Percentiles rank a stretch among this genome's conserved stretches.
These are phyloP conservation scores for Paecilomyces niveus DNA, from an alignment of 2,329 filamentous ascomycete species.

Conservation along the genomic window DNA sequence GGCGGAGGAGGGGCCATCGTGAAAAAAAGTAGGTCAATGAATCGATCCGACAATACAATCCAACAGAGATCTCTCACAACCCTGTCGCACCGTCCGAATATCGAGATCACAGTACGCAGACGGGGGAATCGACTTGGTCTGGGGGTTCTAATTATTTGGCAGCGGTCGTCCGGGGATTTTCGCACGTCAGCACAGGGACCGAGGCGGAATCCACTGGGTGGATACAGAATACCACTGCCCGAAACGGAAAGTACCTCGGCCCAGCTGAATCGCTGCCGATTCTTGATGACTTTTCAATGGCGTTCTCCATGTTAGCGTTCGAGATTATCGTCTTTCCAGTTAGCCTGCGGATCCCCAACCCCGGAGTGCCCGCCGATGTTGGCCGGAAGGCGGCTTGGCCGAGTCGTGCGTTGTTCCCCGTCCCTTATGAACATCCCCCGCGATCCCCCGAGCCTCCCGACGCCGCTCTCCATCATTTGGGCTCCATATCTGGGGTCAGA, in stretches of 20 bases:
- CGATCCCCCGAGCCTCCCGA: not conserved
- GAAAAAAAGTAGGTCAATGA: not conserved
- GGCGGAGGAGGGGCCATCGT: slow-evolving; percentile 40
- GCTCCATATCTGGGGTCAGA: not conserved
- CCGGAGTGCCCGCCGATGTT: too few relatives aligned
- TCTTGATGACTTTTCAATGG: too few relatives aligned
- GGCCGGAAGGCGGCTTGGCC: not conserved
- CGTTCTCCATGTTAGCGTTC: too few relatives aligned
- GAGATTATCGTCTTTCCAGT: too few relatives aligned
- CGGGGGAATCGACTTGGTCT: not conserved
- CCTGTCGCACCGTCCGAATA: not conserved
- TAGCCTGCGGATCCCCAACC: too few relatives aligned
- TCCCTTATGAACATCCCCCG: not conserved
- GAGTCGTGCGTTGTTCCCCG: not conserved
- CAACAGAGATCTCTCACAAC: not conserved
- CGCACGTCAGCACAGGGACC: not conserved
- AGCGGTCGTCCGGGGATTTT: not conserved
- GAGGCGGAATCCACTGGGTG: not conserved
- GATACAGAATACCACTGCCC: not conserved
- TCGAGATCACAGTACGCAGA: not conserved
- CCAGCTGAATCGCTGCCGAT: not conserved
- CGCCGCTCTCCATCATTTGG: not conserved
- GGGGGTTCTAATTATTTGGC: not conserved
- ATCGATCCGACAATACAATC: not conserved
- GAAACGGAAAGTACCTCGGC: not conserved